Evolutionary conservation across 305 asterid species (phyloP).

Genomic region (Fraxinus paxiana): DNA sequence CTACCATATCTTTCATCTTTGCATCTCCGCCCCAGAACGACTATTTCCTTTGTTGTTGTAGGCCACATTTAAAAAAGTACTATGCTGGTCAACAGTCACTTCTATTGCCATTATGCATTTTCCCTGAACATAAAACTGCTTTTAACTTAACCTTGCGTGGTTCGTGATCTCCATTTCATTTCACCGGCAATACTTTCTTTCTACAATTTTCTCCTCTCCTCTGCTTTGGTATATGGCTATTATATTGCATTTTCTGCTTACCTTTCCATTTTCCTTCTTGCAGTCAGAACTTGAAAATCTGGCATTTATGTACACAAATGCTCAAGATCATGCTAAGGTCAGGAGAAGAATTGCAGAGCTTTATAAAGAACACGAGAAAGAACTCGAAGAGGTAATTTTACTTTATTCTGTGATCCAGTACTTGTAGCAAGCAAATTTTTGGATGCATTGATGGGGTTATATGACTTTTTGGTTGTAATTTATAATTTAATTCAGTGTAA

Average conservation of each 20-base stretch:
- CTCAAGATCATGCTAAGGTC: slow-evolving; percentile 69
- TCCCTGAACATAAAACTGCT: background rate
- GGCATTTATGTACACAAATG: slow-evolving; percentile 85
- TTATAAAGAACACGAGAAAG: slow-evolving; percentile 76
- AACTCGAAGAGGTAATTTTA: slow-evolving; percentile 62
- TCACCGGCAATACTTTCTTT: background rate
- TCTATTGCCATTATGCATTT: background rate
- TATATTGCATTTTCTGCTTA: slow-evolving; percentile 13
- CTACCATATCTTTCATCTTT: background rate
- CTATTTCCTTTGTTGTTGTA: background rate
- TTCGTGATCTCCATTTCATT: background rate
- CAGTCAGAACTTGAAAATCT: slow-evolving; percentile 94
- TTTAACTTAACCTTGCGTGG: background rate
- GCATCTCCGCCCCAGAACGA: background rate
- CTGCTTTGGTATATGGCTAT: background rate
- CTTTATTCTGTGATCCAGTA: background rate
- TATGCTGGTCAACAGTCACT: background rate
- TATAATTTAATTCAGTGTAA: background rate
- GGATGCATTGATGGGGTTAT: background rate
- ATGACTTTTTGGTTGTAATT: background rate
- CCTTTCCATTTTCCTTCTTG: slow-evolving; percentile 24
- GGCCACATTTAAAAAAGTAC: background rate
- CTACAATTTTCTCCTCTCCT: background rate
- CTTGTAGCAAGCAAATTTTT: background rate
- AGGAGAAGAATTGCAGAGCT: slow-evolving; percentile 77